Conservation (phyloP, 1,139 yeast genomes). For the Magnusiomyces paraingens region DNA sequence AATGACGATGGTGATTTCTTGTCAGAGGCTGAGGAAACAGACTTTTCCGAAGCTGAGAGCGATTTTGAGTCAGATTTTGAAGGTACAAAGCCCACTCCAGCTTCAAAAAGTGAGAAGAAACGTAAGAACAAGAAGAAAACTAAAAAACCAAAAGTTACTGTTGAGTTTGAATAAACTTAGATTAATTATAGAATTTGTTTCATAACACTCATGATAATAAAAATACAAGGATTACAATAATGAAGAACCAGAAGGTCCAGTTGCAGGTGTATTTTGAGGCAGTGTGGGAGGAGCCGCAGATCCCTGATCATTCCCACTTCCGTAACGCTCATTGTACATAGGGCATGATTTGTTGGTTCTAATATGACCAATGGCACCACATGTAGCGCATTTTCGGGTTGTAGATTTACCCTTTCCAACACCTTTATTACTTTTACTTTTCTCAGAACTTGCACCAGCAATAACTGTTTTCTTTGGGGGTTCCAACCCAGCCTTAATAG, state of each 20-base stretch:
- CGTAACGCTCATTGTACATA: conserved; percentile 48
- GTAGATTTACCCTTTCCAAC: conserved; percentile 51
- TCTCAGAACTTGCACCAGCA: conserved; percentile 34
- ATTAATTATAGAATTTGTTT: neutral
- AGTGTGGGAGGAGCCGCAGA: neutral
- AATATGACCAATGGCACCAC: conserved; percentile 94
- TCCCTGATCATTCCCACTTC: conserved; percentile 19
- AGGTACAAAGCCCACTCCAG: conserved; percentile 24
- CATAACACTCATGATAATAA: neutral
- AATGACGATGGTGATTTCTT: conserved; percentile 33
- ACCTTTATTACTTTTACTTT: conserved; percentile 26
- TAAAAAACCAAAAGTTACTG: conserved; percentile 14
- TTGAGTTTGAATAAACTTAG: conserved; percentile 8
- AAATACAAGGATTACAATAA: neutral
- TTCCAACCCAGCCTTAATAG: conserved; percentile 34
- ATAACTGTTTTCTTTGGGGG: conserved; percentile 10
- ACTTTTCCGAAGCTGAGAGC: conserved; percentile 36
- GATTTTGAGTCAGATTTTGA: conserved; percentile 40
- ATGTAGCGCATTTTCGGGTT: conserved; percentile 82
- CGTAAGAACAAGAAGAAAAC: conserved; percentile 41
- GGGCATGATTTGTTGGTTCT: conserved; percentile 88
- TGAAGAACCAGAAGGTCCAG: conserved; percentile 7
- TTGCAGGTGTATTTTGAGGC: conserved; percentile 4
- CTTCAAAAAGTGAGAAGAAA: conserved; percentile 27
- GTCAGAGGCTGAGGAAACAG: conserved; percentile 52